Conservation (phyloP, 2,329 filamentous ascomycete genomes). For the Scytalidium lignicola region DNA sequence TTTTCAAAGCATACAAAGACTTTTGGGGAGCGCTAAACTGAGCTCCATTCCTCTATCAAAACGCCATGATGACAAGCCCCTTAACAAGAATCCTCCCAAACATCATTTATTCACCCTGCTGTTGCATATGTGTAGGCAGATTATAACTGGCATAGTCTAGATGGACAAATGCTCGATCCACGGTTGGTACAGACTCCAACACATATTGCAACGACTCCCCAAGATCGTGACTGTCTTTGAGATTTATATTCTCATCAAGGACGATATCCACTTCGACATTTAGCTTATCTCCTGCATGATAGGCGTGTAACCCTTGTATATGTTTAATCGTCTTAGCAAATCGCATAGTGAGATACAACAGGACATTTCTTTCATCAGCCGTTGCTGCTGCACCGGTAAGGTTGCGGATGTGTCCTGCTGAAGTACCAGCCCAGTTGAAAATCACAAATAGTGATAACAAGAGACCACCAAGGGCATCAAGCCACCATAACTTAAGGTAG, state of each 20-base stretch:
- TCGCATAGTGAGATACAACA: slow-evolving; percentile 54
- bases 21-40: no score
- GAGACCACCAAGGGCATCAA: slow-evolving; percentile 57
- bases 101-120: slow-evolving; percentile 20
- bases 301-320: slow-evolving; percentile 50
- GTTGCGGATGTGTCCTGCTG: slow-evolving; percentile 52
- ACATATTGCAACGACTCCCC: slow-evolving; percentile 61
- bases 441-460: slow-evolving; percentile 63
- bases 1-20: no score
- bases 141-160: slow-evolving; percentile 33
- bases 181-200: slow-evolving; percentile 40
- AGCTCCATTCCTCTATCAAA: no score
- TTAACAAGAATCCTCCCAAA: neutral
- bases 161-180: slow-evolving; percentile 36
- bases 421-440: slow-evolving; percentile 62
- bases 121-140: slow-evolving; percentile 30
- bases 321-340: slow-evolving; percentile 48
- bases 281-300: slow-evolving; percentile 58
- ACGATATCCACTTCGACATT: slow-evolving; percentile 60
- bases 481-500: slow-evolving; percentile 58
- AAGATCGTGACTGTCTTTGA: slow-evolving; percentile 52
- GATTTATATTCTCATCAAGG: slow-evolving; percentile 45
- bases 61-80: neutral
- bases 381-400: slow-evolving; percentile 54
- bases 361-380: slow-evolving; percentile 46